Base-by-base conservation (phyloP, 2,329 filamentous ascomycete genomes). In the Chaetoscypha palmicola region DNA sequence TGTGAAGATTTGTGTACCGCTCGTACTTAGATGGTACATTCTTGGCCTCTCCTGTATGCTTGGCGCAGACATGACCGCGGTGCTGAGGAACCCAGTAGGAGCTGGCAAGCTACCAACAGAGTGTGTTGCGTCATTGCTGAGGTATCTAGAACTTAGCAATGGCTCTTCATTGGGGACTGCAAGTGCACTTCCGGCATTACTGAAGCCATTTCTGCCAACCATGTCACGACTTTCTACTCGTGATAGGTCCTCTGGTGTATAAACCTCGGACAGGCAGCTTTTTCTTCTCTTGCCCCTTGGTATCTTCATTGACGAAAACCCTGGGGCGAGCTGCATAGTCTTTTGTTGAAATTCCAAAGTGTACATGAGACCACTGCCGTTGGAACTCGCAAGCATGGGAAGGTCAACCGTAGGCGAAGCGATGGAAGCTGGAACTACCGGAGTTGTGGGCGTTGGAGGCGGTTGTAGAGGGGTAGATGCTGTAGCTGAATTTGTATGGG, bases 1-100 rank as follows among this genome's bases (percentile, higher is more conserved):
- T 10, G 41, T 56, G 37, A 61, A 59, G 21, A 62, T 43, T 32
- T 60, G 58, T 8, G 56, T 59, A 24, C 58, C 58, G 46, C 49
- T 59, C 5, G 50, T 58, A 35, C 55, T 62, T 12, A 45, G 50
- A 37, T 58, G 52, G 22, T 32, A 38, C 9, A 60, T 20, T 20
- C 39, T 50, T 22, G 38, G 47, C 23, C 47, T 51, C 14, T 38
- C 26, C 9, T 8, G 22, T 7, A 16, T 9, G 12, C 23, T 19
- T 22, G 21, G 11, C 19, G 22, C n/a, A 5, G 17, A 20, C 23
- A 22, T 28, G 17, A 21, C 23, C 28, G 17, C 17, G 14, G 31
- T 5, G 9, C 31, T 39, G 10, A 26, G 5, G 19, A 21, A n/a
- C 3, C 12, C 12, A n/a, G 20, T 19, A 22, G 12, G 7, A 45